Conservation (phyloP, 257 asterid genomes). For the Verbascum thapsus region DNA sequence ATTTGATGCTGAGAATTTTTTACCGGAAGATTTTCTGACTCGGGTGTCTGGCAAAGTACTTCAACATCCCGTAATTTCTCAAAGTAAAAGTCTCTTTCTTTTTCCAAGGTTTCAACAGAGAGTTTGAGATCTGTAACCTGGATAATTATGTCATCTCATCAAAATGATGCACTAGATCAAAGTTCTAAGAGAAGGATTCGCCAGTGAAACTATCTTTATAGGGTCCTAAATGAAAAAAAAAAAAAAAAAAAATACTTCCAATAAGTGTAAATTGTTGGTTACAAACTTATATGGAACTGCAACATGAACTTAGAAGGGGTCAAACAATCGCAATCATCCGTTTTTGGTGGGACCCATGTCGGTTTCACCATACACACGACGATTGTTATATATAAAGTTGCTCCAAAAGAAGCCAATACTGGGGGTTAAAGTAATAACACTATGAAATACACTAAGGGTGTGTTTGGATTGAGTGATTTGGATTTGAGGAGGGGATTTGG, state of each 20-base stretch:
- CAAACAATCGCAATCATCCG: no score
- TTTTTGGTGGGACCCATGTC: no score
- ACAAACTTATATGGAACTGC: no score
- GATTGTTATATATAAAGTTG: no score
- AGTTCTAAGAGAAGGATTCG: background rate
- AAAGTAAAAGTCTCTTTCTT: constrained; percentile 73
- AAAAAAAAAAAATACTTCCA: no score
- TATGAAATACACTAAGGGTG: no score
- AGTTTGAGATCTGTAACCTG: constrained; percentile 63
- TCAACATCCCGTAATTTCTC: constrained; percentile 67
- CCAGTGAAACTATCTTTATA: background rate
- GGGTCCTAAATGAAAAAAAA: background rate
- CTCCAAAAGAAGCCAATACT: no score
- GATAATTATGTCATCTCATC: constrained; percentile 8
- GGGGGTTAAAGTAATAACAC: background rate
- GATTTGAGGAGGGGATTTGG: no score
- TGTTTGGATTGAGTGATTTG: no score
- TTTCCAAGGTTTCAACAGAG: constrained; percentile 62
- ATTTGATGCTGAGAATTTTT: constrained; percentile 23
- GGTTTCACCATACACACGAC: no score
- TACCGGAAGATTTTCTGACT: constrained; percentile 55
- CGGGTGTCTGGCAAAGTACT: constrained; percentile 60
- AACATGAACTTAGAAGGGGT: no score
- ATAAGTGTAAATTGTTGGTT: no score
- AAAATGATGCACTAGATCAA: background rate